phyloP scores from a whole-genome alignment of 345 rosid species.

The Hirschfeldia incana region DNA sequence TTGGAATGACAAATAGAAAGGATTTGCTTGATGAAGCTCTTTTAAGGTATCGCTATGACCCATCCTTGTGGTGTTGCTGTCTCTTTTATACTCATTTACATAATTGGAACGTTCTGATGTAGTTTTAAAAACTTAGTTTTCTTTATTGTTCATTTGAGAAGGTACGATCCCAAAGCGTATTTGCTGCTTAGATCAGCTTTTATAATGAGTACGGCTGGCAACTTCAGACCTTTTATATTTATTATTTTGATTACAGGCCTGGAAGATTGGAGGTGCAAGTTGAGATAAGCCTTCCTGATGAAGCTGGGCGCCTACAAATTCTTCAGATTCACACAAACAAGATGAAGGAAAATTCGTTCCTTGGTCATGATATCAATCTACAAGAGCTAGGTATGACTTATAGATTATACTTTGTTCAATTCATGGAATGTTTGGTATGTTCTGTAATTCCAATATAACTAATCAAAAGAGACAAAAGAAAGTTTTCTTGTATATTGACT shows the following conservation, averaged over 20 bases:
- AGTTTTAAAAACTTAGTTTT: neutral
- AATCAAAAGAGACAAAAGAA: neutral
- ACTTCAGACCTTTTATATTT: constrained; percentile 8
- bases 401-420: constrained; percentile 7
- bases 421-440: constrained; percentile 5
- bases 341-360: constrained; percentile 98
- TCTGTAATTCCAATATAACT: neutral
- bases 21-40: constrained; percentile 99
- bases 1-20: constrained; percentile 99
- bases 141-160: neutral
- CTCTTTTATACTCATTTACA: constrained; percentile 2
- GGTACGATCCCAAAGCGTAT: neutral
- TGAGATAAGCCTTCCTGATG: constrained; percentile 99
- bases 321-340: constrained; percentile 97
- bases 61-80: constrained; percentile 18
- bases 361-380: constrained; percentile 81
- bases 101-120: neutral
- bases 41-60: constrained; percentile 53
- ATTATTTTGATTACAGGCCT: constrained; percentile 55
- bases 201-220: neutral
- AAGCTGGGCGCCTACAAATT: constrained; percentile 93
- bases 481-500: neutral
- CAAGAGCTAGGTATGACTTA: constrained; percentile 72
- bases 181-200: constrained; percentile 6
- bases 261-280: constrained; percentile 99